phyloP scores from a whole-genome alignment of 2,329 filamentous ascomycete genomes.

The Tolypocladium ophioglossoides region DNA sequence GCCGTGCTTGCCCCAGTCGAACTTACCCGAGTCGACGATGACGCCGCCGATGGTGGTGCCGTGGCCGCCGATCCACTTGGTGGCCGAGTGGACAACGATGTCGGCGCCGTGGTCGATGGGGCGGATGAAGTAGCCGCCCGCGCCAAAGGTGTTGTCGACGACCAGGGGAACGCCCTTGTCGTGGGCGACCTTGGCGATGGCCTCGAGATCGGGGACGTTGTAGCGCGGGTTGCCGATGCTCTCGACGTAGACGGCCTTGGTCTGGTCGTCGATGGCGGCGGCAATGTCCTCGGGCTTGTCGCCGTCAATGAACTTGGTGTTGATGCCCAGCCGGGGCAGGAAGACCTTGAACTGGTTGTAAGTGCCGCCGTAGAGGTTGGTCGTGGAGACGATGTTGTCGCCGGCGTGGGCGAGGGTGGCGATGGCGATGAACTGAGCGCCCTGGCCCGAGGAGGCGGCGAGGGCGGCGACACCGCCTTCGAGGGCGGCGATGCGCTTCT shows the following conservation, averaged over 20 bases:
- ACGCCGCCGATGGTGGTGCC: constrained; percentile 85
- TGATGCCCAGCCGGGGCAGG: constrained; percentile 75
- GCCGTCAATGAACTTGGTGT: constrained; percentile 76
- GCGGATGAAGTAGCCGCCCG: constrained; percentile 77
- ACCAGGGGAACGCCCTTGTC: constrained; percentile 55
- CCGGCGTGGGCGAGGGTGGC: constrained; percentile 73
- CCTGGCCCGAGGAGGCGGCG: constrained; percentile 75
- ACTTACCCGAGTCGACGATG: constrained; percentile 80
- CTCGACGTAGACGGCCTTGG: constrained; percentile 87
- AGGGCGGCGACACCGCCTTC: constrained; percentile 86
- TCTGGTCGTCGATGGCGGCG: constrained; percentile 79
- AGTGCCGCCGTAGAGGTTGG: constrained; percentile 87
- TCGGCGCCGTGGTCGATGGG: constrained; percentile 88
- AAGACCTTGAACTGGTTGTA: constrained; percentile 97
- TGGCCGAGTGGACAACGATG: constrained; percentile 88
- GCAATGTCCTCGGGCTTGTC: constrained; percentile 72
- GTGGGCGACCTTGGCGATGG: constrained; percentile 70
- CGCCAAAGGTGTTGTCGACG: constrained; percentile 91
- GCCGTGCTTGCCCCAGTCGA: constrained; percentile 81
- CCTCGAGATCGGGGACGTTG: constrained; percentile 85
- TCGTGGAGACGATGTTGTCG: constrained; percentile 88
- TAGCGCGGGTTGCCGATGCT: constrained; percentile 90
- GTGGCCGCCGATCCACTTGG: constrained; percentile 96
- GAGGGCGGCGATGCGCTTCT: constrained; percentile 90
- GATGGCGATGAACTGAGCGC: constrained; percentile 87